Evolutionary conservation across 306 rosid species (phyloP).

Genomic region (Begonia fuchsioides): DNA sequence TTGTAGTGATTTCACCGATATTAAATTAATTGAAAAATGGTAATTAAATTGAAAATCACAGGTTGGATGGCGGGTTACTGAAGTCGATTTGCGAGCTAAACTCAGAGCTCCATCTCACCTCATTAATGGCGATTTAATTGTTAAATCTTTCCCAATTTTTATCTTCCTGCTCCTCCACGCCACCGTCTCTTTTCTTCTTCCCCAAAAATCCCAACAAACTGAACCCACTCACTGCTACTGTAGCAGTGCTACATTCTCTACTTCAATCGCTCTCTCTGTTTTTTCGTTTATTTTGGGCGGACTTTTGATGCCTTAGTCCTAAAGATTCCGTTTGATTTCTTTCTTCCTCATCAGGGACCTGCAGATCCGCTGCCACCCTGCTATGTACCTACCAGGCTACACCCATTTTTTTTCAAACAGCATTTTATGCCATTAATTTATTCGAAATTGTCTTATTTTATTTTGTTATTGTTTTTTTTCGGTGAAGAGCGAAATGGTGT

Average conservation of each 20-base stretch:
- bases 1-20: no score
- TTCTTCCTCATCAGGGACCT: conserved; percentile 25
- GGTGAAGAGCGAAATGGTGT: no score
- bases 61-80: conserved; percentile 22
- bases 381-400: conserved; percentile 5
- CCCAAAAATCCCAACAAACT: conserved; percentile 1
- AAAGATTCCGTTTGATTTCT: conserved; percentile 22
- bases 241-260: no score
- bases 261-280: neutral
- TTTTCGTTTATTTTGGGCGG: neutral
- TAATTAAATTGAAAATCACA: no score
- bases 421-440: no score
- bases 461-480: neutral
- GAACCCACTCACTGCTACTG: conserved; percentile 1
- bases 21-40: no score
- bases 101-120: conserved; percentile 30
- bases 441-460: neutral
- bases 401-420: neutral
- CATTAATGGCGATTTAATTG: conserved; percentile 9
- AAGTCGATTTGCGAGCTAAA: conserved; percentile 30
- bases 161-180: conserved; percentile 21
- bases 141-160: neutral
- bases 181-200: neutral
- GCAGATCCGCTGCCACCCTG: conserved; percentile 23
- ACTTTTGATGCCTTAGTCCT: conserved; percentile 12